Conservation (phyloP, 805 yeast genomes). For the Torulaspora delbrueckii region DNA sequence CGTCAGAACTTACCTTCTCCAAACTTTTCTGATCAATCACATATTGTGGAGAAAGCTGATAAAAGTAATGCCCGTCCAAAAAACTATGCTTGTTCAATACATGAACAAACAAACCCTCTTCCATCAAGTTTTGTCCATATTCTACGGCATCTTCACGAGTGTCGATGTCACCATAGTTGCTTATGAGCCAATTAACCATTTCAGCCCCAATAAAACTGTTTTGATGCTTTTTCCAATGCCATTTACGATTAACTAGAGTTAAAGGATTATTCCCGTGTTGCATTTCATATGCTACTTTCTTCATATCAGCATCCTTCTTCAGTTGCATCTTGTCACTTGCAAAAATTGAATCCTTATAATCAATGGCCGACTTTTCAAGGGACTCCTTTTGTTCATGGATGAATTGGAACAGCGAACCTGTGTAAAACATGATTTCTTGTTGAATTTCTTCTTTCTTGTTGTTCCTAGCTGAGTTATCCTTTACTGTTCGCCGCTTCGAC, state of each 20-base stretch:
- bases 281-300: conserved; percentile 56
- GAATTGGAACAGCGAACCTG: conserved; percentile 73
- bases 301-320: conserved; percentile 46
- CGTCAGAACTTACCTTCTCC: conserved; percentile 12
- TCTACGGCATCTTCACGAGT: conserved; percentile 77
- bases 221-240: conserved; percentile 82
- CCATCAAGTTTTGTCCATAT: conserved; percentile 76
- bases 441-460: conserved; percentile 43
- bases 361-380: conserved; percentile 31
- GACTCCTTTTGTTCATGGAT: conserved; percentile 49
- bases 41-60: conserved; percentile 59
- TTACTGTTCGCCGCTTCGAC: conserved; percentile 45
- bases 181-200: conserved; percentile 78
- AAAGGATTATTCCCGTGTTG: conserved; percentile 59
- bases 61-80: conserved; percentile 90
- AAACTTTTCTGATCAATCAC: conserved; percentile 24
- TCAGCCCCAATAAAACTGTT: conserved; percentile 84
- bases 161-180: conserved; percentile 71
- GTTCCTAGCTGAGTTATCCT: conserved; percentile 36
- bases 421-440: conserved; percentile 81
- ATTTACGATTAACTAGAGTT: conserved; percentile 67
- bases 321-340: conserved; percentile 36
- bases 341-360: conserved; percentile 38
- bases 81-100: conserved; percentile 80
- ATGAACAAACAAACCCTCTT: conserved; percentile 65